Base-by-base conservation (phyloP, 2,329 filamentous ascomycete species). In the Paraconiothyrium sp. region DNA sequence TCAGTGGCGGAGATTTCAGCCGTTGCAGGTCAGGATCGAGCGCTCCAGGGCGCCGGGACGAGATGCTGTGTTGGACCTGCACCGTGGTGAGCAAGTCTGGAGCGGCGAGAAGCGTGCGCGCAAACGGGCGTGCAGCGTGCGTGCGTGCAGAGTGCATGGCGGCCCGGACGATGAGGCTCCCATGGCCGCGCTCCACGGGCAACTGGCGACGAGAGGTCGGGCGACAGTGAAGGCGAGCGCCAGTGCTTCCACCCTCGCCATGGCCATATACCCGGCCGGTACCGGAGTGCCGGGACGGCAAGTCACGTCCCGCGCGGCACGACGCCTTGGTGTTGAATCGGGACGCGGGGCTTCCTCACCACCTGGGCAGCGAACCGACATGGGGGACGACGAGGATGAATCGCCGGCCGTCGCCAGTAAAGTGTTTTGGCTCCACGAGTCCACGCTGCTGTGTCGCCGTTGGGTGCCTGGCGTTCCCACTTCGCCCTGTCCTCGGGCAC, bases 101-200 rank as follows among this genome's bases (percentile, higher is more conserved):
- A 54, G 51, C 24, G 51, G 51, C 51, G 32, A 54, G 39, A 54
- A 43, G 44, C 27, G 30, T 34, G 16, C 37, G 51, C 11, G 22
- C 39, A 13, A 54, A 54, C 51, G 51, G 51, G 51, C 32, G 51
- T 54, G 50, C 35, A 52, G 34, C 20, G 5, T 24, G 49, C 20
- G 5, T 24, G 49, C 49, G 32, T 51, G 37, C 37, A 54, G 20
- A 11, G 11, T 22, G 30, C 48, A 20, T 41, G 39, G 39, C 39
- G 16, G 39, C n/a, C n/a, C 16, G 39, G 16, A 41, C 39, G 4
- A n/a, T 41, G 5, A 41, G 39, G 16, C 13, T 41, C 7, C 34
- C 34, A 11, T 35, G 34, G 7, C 34, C 34, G 3, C 35, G 4
- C 14, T 41, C 37, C 39, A 41, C 7, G 39, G 39, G 16, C 39